Evolutionary conservation across 2,329 filamentous ascomycete genomes (phyloP).

Genomic region (Orbilia blumenaviensis): DNA sequence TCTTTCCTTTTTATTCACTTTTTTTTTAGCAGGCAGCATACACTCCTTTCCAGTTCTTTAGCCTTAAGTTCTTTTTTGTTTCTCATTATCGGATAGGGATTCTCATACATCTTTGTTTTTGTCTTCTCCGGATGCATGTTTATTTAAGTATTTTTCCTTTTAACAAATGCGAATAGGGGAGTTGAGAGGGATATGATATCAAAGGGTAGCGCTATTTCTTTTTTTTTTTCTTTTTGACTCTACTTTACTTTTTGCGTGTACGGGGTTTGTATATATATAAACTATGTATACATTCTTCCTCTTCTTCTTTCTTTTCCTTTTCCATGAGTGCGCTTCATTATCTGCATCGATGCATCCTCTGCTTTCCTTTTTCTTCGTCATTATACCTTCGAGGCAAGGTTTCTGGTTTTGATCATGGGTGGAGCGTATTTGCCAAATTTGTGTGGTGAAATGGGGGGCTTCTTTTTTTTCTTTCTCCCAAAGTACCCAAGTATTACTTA

Average conservation of each 20-base stretch:
- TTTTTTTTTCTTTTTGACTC: not conserved
- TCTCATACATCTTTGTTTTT: conserved; percentile 2
- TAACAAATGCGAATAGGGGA: not conserved
- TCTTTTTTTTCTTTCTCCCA: too few relatives aligned
- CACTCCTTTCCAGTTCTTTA: conserved; percentile 20
- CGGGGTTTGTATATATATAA: not conserved
- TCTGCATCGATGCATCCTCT: too few relatives aligned
- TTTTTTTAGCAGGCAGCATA: conserved; percentile 35
- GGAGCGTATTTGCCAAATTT: too few relatives aligned
- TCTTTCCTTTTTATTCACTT: not conserved
- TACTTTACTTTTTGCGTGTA: not conserved
- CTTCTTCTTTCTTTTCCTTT: not conserved
- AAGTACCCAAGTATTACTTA: too few relatives aligned
- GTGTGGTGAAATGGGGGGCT: too few relatives aligned
- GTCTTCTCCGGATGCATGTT: not conserved
- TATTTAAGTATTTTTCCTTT: not conserved
- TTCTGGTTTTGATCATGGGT: too few relatives aligned
- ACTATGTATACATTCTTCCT: conserved; percentile 11
- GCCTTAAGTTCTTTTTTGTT: not conserved
- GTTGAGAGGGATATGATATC: conserved; percentile 14
- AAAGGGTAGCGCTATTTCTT: too few relatives aligned
- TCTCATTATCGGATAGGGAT: conserved; percentile 12
- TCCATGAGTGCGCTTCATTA: too few relatives aligned
- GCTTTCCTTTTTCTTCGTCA: too few relatives aligned
- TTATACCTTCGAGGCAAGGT: too few relatives aligned